Conservation (phyloP, 768 basidiomycete species). For the Suillus sp. region DNA sequence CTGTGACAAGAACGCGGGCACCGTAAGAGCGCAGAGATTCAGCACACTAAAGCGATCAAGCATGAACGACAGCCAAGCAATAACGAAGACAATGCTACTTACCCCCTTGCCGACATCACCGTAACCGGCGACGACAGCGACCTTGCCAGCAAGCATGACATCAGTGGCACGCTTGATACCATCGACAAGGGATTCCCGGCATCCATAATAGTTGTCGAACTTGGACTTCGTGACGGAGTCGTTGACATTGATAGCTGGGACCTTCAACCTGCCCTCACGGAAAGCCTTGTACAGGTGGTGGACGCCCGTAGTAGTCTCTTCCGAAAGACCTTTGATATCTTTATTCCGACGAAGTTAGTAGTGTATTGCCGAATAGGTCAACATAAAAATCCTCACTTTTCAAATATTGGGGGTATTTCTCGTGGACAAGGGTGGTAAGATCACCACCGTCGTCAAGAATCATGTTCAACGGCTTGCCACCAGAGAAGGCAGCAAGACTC, state of each 20-base stretch:
- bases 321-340: slow-evolving; percentile 93
- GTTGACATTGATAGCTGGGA: slow-evolving; percentile 99
- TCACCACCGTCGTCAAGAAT: slow-evolving; percentile 99
- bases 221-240: slow-evolving; percentile 99
- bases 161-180: slow-evolving; percentile 99
- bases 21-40: slow-evolving; percentile 98
- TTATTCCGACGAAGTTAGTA: slow-evolving; percentile 7
- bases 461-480: slow-evolving; percentile 89
- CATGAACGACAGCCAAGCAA: slow-evolving; percentile 2
- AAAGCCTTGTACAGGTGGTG: slow-evolving; percentile 99
- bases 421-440: slow-evolving; percentile 91
- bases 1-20: slow-evolving; percentile 92
- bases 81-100: slow-evolving; percentile 38
- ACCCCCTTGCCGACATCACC: slow-evolving; percentile 99
- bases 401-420: slow-evolving; percentile 93
- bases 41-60: slow-evolving; percentile 70
- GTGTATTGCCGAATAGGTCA: slow-evolving; percentile 15
- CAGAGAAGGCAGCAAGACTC: slow-evolving; percentile 85
- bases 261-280: slow-evolving; percentile 93
- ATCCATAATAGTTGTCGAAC: slow-evolving; percentile 98
- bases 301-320: slow-evolving; percentile 99
- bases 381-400: slow-evolving; percentile 45
- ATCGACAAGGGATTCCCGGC: slow-evolving; percentile 99
- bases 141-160: slow-evolving; percentile 99
- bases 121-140: slow-evolving; percentile 97